A percentile compares a stretch with the other conserved stretches of the same genome.
These are phyloP conservation scores for Leptodermis oblonga DNA, from an alignment of 257 asterid species.

Conservation along the genomic window DNA sequence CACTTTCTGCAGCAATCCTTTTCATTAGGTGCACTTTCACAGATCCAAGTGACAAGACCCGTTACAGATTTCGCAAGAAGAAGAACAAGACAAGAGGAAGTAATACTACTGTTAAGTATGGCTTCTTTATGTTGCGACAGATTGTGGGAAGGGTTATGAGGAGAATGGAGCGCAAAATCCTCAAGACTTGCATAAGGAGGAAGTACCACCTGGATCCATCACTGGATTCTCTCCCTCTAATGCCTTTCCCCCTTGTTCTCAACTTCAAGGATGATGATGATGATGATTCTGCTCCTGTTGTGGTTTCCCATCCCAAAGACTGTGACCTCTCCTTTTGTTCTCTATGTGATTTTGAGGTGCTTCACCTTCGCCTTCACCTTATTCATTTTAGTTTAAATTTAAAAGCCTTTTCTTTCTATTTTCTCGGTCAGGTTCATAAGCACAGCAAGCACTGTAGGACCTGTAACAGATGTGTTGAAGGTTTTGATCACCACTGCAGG, in stretches of 20 bases:
- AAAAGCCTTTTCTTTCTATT: background rate
- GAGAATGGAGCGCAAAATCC: constrained; percentile 71
- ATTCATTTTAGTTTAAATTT: no score
- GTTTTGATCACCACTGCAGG: constrained; percentile 99
- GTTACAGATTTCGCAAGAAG: constrained; percentile 50
- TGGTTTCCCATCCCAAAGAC: constrained; percentile 50
- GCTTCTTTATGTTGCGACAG: constrained; percentile 39
- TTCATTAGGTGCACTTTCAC: constrained; percentile 71
- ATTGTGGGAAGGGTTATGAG: constrained; percentile 53
- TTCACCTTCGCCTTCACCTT: no score
- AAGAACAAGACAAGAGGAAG: constrained; percentile 24
- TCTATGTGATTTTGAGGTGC: constrained; percentile 86
- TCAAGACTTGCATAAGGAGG: constrained; percentile 72
- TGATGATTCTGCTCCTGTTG: constrained; percentile 28
- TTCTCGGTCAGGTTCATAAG: constrained; percentile 56
- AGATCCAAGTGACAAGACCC: constrained; percentile 78
- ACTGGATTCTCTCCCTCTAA: constrained; percentile 39
- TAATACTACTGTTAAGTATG: constrained; percentile 26
- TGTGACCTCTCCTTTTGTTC: constrained; percentile 76
- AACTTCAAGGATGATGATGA: no score
- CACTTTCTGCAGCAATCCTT: constrained; percentile 57
- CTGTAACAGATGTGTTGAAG: constrained; percentile 94
- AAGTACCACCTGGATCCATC: constrained; percentile 64
- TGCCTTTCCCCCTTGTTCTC: constrained; percentile 58
- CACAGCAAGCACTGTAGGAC: constrained; percentile 97